Conservation (phyloP, 2,329 filamentous ascomycete genomes). For the Fusarium duplospermum region DNA sequence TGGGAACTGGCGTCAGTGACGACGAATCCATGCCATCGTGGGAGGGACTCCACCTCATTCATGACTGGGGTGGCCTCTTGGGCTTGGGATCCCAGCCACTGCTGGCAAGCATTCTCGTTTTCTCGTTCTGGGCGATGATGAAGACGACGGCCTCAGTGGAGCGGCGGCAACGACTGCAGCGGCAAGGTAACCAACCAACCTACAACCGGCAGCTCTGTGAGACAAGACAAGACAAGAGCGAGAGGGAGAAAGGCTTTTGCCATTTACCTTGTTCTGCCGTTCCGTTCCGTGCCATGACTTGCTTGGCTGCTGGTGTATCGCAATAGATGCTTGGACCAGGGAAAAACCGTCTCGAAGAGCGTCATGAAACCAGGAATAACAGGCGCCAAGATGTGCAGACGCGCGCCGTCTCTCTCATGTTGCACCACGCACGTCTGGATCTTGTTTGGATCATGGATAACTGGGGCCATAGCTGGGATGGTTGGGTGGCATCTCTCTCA, state of each 20-base stretch:
- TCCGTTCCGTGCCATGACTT: conserved; percentile 8
- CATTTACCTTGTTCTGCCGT: conserved; percentile 1
- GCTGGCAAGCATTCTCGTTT: conserved; percentile 10
- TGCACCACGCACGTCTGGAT: conserved; percentile 40
- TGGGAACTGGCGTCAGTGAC: conserved; percentile 37
- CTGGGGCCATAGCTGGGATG: conserved; percentile 28
- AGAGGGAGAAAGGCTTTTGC: conserved; percentile 4
- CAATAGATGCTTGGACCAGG: conserved; percentile 4
- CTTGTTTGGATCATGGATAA: conserved; percentile 39
- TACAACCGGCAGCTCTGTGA: neutral
- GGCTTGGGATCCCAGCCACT: conserved; percentile 32
- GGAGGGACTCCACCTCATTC: conserved; percentile 24
- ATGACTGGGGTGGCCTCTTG: conserved; percentile 9
- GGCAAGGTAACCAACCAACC: neutral
- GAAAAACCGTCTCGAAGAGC: conserved; percentile 15
- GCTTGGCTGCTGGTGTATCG: conserved; percentile 6
- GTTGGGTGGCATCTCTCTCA: conserved; percentile 21
- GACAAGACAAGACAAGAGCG: neutral
- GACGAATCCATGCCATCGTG: conserved; percentile 27
- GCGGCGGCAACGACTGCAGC: conserved; percentile 29
- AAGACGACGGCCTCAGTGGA: neutral
- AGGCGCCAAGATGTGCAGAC: conserved; percentile 32
- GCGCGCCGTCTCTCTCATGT: conserved; percentile 27
- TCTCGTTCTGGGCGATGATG: neutral
- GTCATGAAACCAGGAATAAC: conserved; percentile 30